These are phyloP conservation scores for Avena insularis DNA, from an alignment of 176 grass and related monocot species.

Conservation along the genomic window DNA sequence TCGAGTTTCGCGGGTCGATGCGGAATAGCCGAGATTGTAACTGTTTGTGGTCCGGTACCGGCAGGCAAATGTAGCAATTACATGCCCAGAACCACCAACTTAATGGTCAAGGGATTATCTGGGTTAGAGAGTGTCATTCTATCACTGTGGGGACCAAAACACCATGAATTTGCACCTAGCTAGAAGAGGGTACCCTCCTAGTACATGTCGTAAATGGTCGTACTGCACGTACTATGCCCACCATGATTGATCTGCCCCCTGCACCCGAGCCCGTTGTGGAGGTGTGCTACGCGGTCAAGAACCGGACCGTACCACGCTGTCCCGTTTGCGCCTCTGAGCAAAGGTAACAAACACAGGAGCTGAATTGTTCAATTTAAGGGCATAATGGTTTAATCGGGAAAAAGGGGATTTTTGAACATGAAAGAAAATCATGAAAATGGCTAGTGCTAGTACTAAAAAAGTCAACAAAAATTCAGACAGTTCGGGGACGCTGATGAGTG, in stretches of 20 bases:
- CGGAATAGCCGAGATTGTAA: too few species aligned
- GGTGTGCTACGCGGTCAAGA: not conserved
- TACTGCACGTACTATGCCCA: too few species aligned
- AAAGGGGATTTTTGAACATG: not conserved
- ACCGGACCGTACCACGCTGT: not conserved
- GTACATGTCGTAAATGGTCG: too few species aligned
- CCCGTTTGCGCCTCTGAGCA: not conserved
- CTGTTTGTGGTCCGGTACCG: not conserved
- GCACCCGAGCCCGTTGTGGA: too few species aligned
- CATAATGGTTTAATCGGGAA: not conserved
- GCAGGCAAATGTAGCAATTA: not conserved
- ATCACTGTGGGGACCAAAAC: too few species aligned
- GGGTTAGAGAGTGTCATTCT: too few species aligned
- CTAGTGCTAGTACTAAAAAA: not conserved
- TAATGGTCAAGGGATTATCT: not conserved
- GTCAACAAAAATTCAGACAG: not conserved
- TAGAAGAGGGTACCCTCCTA: too few species aligned
- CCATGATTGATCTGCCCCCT: not conserved
- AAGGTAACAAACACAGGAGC: constrained; percentile 12
- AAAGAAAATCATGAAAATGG: too few species aligned
- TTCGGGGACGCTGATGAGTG: constrained; percentile 18
- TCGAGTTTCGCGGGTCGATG: too few species aligned
- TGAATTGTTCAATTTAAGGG: not conserved
- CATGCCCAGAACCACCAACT: not conserved
- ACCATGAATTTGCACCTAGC: not conserved